Evolutionary conservation across 306 rosid species (phyloP).

Genomic region (Sophora flavescens): DNA sequence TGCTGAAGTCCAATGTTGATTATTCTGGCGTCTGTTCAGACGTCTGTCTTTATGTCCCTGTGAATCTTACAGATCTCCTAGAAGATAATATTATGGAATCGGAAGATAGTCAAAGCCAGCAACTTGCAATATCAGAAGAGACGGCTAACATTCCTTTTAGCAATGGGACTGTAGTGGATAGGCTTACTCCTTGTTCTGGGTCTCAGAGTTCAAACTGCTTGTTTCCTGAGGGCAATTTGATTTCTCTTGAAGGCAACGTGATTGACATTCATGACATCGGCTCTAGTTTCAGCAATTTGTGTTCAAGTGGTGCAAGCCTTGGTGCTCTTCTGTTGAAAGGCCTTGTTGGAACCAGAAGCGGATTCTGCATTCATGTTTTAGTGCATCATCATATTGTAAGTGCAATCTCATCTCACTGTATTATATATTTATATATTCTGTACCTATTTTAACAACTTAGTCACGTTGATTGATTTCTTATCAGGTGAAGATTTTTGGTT

Average conservation of each 20-base stretch:
- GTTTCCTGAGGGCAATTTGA: slow-evolving; percentile 81
- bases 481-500: slow-evolving; percentile 77
- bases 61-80: slow-evolving; percentile 50
- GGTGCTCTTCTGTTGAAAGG: slow-evolving; percentile 55
- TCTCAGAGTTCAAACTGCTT: slow-evolving; percentile 50
- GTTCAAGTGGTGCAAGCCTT: slow-evolving; percentile 50
- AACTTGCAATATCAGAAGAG: slow-evolving; percentile 51
- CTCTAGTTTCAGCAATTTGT: slow-evolving; percentile 51
- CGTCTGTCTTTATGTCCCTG: slow-evolving; percentile 70
- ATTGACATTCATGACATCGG: slow-evolving; percentile 58
- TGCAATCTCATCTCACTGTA: slow-evolving; percentile 28
- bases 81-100: slow-evolving; percentile 47
- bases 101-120: slow-evolving; percentile 45
- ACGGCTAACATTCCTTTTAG: slow-evolving; percentile 42
- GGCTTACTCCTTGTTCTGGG: slow-evolving; percentile 38
- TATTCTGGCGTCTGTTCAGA: slow-evolving; percentile 58
- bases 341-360: slow-evolving; percentile 49
- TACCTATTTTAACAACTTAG: slow-evolving; percentile 29
- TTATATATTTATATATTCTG: slow-evolving; percentile 35
- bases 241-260: slow-evolving; percentile 66
- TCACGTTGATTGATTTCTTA: slow-evolving; percentile 40
- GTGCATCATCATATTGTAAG: slow-evolving; percentile 69
- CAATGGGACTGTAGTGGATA: slow-evolving; percentile 32
- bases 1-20: slow-evolving; percentile 42
- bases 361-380: slow-evolving; percentile 75